Conservation (phyloP, 164 flowering plant genomes). For the Annona cherimola region DNA sequence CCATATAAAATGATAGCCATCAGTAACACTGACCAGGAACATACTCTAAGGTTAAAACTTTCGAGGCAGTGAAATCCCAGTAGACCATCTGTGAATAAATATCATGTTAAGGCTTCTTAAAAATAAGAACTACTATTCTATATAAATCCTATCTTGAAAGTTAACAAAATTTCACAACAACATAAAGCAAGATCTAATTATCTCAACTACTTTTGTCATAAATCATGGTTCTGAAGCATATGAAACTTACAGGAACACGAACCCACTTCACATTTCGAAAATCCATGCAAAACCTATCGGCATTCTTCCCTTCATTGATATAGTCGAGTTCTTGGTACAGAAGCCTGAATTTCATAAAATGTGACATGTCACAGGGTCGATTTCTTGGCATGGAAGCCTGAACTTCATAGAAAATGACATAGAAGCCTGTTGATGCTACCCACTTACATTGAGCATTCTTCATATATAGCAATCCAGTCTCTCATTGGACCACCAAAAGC, state of each 20-base stretch:
- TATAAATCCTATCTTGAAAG: neutral
- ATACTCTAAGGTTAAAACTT: constrained; percentile 92
- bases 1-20: neutral
- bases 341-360: constrained; percentile 54
- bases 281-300: constrained; percentile 89
- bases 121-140: neutral
- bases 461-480: constrained; percentile 93
- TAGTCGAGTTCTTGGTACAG: constrained; percentile 97
- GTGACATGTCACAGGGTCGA: too few species aligned
- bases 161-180: neutral
- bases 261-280: constrained; percentile 97
- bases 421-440: neutral
- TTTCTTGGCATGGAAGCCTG: constrained; percentile 96
- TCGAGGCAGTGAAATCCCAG: constrained; percentile 89
- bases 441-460: constrained; percentile 92
- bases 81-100: constrained; percentile 48
- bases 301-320: constrained; percentile 95
- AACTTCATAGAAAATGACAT: neutral
- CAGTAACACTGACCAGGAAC: constrained; percentile 65
- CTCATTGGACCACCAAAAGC: constrained; percentile 77
- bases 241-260: constrained; percentile 90
- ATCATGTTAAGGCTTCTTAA: neutral
- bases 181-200: neutral
- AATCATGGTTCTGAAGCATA: constrained; percentile 11
- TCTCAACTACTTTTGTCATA: too few species aligned